Evolutionary conservation across 1,284 basidiomycete species (phyloP).

Genomic region (Ganoderma meredithae): DNA sequence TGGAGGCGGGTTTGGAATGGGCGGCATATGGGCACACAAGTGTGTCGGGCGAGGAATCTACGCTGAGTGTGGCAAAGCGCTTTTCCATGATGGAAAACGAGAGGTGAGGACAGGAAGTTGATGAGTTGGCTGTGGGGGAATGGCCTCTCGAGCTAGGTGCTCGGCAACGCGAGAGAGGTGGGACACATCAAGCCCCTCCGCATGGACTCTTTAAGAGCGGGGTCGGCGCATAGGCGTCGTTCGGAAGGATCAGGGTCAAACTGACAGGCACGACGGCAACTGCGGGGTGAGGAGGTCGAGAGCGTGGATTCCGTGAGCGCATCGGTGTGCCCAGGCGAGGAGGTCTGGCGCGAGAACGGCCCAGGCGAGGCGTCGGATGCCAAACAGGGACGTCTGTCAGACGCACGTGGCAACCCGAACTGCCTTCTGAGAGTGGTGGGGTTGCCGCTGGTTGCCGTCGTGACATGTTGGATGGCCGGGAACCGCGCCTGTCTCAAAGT

Average conservation of each 20-base stretch:
- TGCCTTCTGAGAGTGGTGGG: not conserved
- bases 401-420: conserved; percentile 19
- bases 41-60: conserved; percentile 22
- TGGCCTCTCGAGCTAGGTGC: conserved; percentile 1
- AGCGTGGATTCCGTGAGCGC: conserved; percentile 21
- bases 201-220: conserved; percentile 25
- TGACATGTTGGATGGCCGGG: not conserved
- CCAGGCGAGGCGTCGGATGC: conserved; percentile 23
- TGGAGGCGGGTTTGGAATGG: conserved; percentile 10
- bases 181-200: not conserved
- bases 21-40: conserved; percentile 33
- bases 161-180: conserved; percentile 12
- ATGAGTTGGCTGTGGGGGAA: conserved; percentile 11
- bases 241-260: conserved; percentile 33
- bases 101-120: conserved; percentile 12
- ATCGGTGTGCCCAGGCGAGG: conserved; percentile 28
- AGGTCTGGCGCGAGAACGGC: conserved; percentile 31
- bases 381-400: conserved; percentile 20
- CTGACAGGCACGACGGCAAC: conserved; percentile 10
- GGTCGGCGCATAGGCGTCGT: conserved; percentile 20
- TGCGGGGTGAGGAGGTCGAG: conserved; percentile 27
- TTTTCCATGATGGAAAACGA: conserved; percentile 23
- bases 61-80: conserved; percentile 21
- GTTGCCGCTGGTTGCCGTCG: not conserved
- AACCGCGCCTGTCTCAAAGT: not conserved